Conservation (phyloP, 768 basidiomycete species). For the Fomitopsis pulvina region DNA sequence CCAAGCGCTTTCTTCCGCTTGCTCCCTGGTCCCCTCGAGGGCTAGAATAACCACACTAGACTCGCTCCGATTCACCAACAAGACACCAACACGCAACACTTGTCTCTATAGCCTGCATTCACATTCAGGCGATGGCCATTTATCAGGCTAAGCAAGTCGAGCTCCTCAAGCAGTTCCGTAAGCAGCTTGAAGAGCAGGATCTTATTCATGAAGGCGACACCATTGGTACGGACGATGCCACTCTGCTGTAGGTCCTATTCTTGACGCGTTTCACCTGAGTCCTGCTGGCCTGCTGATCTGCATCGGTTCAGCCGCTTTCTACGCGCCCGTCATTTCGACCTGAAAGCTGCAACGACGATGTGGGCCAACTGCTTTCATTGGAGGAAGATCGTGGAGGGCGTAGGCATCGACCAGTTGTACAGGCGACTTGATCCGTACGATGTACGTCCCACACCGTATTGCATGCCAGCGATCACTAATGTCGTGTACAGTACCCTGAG, state of each 20-base stretch:
- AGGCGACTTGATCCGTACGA: slow-evolving; percentile 60
- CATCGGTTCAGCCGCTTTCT: slow-evolving; percentile 69
- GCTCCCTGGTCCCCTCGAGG: neutral
- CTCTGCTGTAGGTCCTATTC: slow-evolving; percentile 39
- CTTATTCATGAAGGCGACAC: slow-evolving; percentile 45
- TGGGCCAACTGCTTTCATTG: slow-evolving; percentile 60
- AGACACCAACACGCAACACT: neutral
- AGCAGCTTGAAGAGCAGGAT: slow-evolving; percentile 43
- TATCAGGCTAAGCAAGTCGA: slow-evolving; percentile 26
- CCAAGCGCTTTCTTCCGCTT: neutral
- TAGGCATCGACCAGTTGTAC: slow-evolving; percentile 63
- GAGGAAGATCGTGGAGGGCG: slow-evolving; percentile 55
- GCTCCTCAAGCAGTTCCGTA: slow-evolving; percentile 42
- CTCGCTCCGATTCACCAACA: neutral
- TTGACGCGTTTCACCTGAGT: neutral
- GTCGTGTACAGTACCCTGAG: slow-evolving; percentile 50
- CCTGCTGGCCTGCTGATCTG: neutral
- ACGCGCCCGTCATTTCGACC: slow-evolving; percentile 61
- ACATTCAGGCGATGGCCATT: slow-evolving; percentile 19
- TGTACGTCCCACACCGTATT: slow-evolving; percentile 37
- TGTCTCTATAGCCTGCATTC: neutral
- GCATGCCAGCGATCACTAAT: neutral
- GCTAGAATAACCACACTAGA: neutral
- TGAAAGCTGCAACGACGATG: slow-evolving; percentile 58
- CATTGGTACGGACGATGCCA: slow-evolving; percentile 54